phyloP scores from a whole-genome alignment of 495 filamentous ascomycete species.

The Penicillium lividum region DNA sequence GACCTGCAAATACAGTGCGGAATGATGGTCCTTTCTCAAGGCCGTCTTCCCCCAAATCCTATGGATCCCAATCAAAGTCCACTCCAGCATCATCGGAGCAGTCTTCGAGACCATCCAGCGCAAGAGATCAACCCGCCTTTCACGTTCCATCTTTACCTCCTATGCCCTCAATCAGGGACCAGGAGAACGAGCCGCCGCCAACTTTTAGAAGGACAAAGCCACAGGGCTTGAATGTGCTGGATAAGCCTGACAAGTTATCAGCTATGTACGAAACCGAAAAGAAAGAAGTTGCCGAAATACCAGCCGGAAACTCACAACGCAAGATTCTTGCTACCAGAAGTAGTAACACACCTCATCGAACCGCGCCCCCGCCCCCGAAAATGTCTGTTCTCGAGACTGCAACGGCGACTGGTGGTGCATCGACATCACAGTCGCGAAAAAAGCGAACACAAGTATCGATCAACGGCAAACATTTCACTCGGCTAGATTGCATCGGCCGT shows the following conservation, averaged over 20 bases:
- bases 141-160: conserved; percentile 62
- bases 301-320: conserved; percentile 58
- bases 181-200: conserved; percentile 80
- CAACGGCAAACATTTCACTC: conserved; percentile 87
- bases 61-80: conserved; percentile 43
- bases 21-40: conserved; percentile 40
- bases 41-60: conserved; percentile 43
- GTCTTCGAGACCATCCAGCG: conserved; percentile 41
- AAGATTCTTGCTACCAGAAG: conserved; percentile 70
- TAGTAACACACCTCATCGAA: conserved; percentile 79
- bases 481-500: conserved; percentile 85
- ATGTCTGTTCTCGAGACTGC: conserved; percentile 94
- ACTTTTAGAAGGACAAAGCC: conserved; percentile 71
- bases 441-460: conserved; percentile 79
- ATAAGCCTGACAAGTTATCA: conserved; percentile 59
- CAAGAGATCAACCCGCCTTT: conserved; percentile 57
- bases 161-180: conserved; percentile 63
- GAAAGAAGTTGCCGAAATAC: conserved; percentile 42
- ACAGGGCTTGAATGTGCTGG: conserved; percentile 55
- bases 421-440: conserved; percentile 68
- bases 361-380: conserved; percentile 86
- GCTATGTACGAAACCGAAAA: conserved; percentile 51
- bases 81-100: conserved; percentile 43
- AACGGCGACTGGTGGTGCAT: conserved; percentile 78
- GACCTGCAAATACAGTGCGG: conserved; percentile 20